Evolutionary conservation across 1,284 basidiomycete species (phyloP), one percentile per base, ranked within the genome.

Genomic region (Ustilago nuda): DNA sequence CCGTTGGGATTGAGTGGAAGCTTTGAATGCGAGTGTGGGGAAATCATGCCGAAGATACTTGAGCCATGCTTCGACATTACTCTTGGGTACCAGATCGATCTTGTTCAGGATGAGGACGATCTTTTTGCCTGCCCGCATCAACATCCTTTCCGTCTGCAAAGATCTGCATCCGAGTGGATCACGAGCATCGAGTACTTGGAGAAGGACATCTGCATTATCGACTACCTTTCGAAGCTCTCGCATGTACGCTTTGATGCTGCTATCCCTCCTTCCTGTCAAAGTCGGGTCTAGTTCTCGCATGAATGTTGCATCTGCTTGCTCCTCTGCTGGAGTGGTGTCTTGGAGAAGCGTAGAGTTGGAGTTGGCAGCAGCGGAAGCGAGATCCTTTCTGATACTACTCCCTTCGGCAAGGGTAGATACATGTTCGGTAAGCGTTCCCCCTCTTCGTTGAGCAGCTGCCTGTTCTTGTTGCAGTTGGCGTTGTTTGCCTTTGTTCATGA

Each of bases 1-100:
- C 93, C 94, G 91, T 85, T 96, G 95, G 58, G 88, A 86, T 48
- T 93, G 91, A 1, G 93, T 91, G 0, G 92, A 93, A 0, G 94
- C 94, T 74, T 94, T 92, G 89, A 98, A 98, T 0, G 97, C 94
- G 59, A 99, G 89, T 0, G 94, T 95, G 0, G 96, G 95, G 6
- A 94, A 95, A 17, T 92, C 91, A 85, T 97, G 93, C 13, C 95
- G 91, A 6, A 99, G 90, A 85, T 96, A 91, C 69, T 91, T 91
- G 27, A 98, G 88, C 96, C 96, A 99, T 45, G 90, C 89, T 84
- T 95, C 92, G 4, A 95, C 93, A 81, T 97, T 97, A 17, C 91
- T 90, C 57, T 91, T 89, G 2, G 96, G 94, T 2, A 99, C 92
- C 5, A 99, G 95, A 72, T 7, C 57, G 23, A 79, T 77, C 57